Evolutionary conservation across 352 stramenopile species (phyloP).

Genomic region (Halophytophthora polymorphica): DNA sequence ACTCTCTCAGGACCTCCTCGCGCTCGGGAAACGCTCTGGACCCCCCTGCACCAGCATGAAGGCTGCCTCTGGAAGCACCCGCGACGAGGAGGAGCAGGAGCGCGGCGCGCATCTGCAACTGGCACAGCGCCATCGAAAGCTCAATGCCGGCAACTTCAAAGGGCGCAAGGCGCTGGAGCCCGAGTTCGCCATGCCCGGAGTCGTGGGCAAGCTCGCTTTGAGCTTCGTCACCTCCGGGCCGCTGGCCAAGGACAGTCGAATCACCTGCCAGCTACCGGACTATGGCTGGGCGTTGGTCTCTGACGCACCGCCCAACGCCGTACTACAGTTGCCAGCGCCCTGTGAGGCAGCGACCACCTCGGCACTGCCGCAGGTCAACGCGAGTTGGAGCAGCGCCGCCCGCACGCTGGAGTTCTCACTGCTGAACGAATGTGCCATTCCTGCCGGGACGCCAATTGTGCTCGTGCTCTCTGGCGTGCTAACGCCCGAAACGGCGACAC

Average conservation of each 20-base stretch:
- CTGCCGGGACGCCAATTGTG: constrained; percentile 29
- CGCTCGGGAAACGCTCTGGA: neutral
- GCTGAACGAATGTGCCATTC: constrained; percentile 36
- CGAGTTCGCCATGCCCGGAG: constrained; percentile 44
- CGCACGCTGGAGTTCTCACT: constrained; percentile 55
- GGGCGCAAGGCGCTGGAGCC: constrained; percentile 37
- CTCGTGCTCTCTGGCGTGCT: constrained; percentile 52
- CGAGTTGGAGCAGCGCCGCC: constrained; percentile 26
- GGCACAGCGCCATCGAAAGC: constrained; percentile 61
- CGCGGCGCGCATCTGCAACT: constrained; percentile 62
- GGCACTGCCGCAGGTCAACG: constrained; percentile 26
- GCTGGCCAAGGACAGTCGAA: constrained; percentile 38
- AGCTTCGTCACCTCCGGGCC: constrained; percentile 41
- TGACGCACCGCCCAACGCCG: constrained; percentile 20
- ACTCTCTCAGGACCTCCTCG: too few species aligned
- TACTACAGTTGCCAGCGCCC: constrained; percentile 34
- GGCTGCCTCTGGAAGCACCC: neutral
- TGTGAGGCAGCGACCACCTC: constrained; percentile 12
- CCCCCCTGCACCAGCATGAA: too few species aligned
- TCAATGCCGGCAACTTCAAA: constrained; percentile 51
- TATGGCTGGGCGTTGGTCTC: constrained; percentile 48
- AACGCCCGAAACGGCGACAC: constrained; percentile 52
- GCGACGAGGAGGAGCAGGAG: constrained; percentile 32
- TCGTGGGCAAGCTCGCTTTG: constrained; percentile 45
- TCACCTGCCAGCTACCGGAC: constrained; percentile 52